Evolutionary conservation across 148 eudicot genomes (phyloP).

Genomic region (Hydrangea macrophylla): DNA sequence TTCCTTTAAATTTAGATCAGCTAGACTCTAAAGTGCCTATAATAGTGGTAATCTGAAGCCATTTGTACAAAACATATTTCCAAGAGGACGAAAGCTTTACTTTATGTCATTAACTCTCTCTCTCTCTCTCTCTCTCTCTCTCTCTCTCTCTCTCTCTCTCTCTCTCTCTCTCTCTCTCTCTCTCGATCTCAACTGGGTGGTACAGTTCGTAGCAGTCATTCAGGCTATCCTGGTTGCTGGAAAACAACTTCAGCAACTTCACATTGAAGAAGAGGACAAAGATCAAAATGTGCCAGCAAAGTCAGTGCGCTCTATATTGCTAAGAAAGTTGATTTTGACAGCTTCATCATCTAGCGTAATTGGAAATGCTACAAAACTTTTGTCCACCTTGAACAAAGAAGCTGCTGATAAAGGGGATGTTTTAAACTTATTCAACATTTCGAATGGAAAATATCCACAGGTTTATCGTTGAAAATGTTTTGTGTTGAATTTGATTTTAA

Average conservation of each 20-base stretch:
- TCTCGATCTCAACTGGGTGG: conserved; percentile 16
- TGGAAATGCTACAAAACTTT: conserved; percentile 51
- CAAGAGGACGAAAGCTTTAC: not conserved
- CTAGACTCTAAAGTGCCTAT: not conserved
- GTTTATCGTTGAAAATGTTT: conserved; percentile 29
- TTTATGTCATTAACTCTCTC: too few species aligned
- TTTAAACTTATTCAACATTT: conserved; percentile 51
- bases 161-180: too few species aligned
- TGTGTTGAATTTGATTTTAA: not conserved
- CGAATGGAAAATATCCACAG: conserved; percentile 67
- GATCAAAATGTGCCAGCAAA: conserved; percentile 9
- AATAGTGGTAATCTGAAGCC: not conserved
- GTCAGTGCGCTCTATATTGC: conserved; percentile 48
- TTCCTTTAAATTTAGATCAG: not conserved
- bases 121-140: too few species aligned
- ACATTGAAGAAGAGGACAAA: conserved; percentile 32
- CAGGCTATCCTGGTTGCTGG: conserved; percentile 70
- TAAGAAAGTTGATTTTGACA: conserved; percentile 64
- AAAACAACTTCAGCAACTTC: conserved; percentile 71
- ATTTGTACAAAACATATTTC: not conserved
- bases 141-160: too few species aligned
- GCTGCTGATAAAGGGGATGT: conserved; percentile 77
- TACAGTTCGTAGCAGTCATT: conserved; percentile 83
- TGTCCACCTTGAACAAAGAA: conserved; percentile 73
- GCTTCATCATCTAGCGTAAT: conserved; percentile 73